phyloP scores from a whole-genome alignment of 176 grass and related monocot genomes.

The Saccharum officinarum region DNA sequence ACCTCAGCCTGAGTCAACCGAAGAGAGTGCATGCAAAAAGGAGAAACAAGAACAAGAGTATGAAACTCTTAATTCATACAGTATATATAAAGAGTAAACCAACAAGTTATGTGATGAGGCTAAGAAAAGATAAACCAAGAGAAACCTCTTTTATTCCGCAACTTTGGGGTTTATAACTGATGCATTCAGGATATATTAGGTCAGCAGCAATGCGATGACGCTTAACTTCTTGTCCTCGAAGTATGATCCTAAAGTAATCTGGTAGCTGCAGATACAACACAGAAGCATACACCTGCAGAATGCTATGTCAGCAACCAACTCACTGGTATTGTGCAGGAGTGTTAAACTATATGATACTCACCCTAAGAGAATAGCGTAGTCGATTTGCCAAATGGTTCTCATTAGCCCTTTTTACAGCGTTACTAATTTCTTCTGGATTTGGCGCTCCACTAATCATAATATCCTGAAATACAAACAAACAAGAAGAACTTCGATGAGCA shows the following conservation, averaged over 20 bases:
- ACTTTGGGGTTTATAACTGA: slow-evolving; percentile 55
- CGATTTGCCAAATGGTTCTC: slow-evolving; percentile 60
- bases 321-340: slow-evolving; percentile 7
- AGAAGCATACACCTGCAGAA: slow-evolving; percentile 58
- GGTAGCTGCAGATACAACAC: slow-evolving; percentile 65
- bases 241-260: slow-evolving; percentile 54
- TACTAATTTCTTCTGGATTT: slow-evolving; percentile 36
- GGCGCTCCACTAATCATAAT: slow-evolving; percentile 65
- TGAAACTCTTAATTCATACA: neutral
- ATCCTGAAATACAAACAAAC: slow-evolving; percentile 49
- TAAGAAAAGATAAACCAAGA: neutral
- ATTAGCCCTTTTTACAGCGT: slow-evolving; percentile 33
- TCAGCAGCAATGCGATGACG: slow-evolving; percentile 49
- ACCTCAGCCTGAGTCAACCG: slow-evolving; percentile 46
- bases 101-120: neutral
- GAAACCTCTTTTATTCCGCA: slow-evolving; percentile 46
- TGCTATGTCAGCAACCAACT: slow-evolving; percentile 14
- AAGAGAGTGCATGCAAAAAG: neutral
- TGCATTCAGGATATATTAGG: slow-evolving; percentile 50
- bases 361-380: slow-evolving; percentile 63
- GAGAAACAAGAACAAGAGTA: neutral
- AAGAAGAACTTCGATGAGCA: neutral
- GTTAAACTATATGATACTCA: slow-evolving; percentile 25
- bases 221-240: slow-evolving; percentile 53
- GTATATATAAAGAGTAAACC: neutral